Evolutionary conservation across 352 stramenopile genomes (phyloP), one percentile per base, ranked within the genome.

Genomic region (Phytophthora podocarpi): DNA sequence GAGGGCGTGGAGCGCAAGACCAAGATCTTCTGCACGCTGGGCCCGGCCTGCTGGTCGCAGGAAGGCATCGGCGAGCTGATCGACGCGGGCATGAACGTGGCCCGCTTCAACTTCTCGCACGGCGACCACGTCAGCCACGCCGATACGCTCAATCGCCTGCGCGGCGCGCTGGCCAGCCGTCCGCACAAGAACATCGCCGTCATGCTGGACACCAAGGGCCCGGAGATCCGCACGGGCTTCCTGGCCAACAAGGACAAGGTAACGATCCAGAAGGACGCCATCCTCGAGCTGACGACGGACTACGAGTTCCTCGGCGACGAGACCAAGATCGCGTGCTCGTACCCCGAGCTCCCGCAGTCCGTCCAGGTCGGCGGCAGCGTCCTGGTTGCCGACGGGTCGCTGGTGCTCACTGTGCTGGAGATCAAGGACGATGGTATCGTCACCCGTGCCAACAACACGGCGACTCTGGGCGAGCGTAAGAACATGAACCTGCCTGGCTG

Each of bases 31-130:
- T 96, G 89, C 59, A 97, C 91, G 16, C 73, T 98, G 27, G 91
- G 91, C 24, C 91, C 91, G 7, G 70, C 89, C 20, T 97, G 86
- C 58, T 99, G 96, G 96, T 91, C 90, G 18, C 93, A 99, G 31
- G 90, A 97, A 16, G 95, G 74, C 35, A 81, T 99, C 24, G 94
- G 95, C 18, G 63, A 95, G 49, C 75, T 93, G 35, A 89, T 93
- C 43, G 84, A 93, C 59, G 80, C 78, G 42, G 97, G 97, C 60
- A 98, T 99, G 93, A 97, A 96, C 64, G 87, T 99, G 13, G 98
- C 98, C 65, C 88, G 98, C 40, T 87, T 99, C 53, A 99, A 99
- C 78, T 99, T 99, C 78, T 99, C 95, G 36, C 98, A 99, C 78
- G 98, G 97, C 35, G 98, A 98, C 48, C 95, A 97, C 59, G 93